Percentiles rank a stretch among this genome's conserved stretches.
These are phyloP conservation scores for Yueomyces sp. DNA, from an alignment of 1,139 yeast species.

Conservation along the genomic window DNA sequence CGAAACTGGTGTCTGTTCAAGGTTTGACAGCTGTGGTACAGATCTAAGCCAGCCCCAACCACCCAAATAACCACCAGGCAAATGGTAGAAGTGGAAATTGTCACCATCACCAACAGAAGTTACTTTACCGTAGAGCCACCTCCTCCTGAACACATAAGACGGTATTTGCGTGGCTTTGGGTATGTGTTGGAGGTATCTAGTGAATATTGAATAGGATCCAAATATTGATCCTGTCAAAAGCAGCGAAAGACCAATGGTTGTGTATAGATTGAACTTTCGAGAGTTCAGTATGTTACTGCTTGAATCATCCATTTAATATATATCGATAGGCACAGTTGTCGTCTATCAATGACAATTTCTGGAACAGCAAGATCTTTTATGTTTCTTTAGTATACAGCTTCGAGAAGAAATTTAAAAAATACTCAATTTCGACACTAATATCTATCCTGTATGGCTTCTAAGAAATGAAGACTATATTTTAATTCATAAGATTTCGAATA, in stretches of 20 bases:
- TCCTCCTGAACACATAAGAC: constrained; percentile 24
- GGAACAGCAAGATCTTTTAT: too few relatives aligned
- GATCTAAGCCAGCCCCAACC: constrained; percentile 92
- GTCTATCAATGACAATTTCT: too few relatives aligned
- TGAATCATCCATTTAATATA: too few relatives aligned
- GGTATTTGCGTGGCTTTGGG: constrained; percentile 32
- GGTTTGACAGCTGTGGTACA: constrained; percentile 27
- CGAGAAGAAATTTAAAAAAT: too few relatives aligned
- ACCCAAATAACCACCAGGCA: constrained; percentile 76
- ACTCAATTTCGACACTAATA: too few relatives aligned
- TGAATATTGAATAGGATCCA: constrained; percentile 27
- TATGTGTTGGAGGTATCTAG: constrained; percentile 27
- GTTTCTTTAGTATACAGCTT: too few relatives aligned
- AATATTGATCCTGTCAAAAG: constrained; percentile 25
- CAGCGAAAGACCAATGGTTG: constrained; percentile 14
- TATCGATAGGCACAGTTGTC: too few relatives aligned
- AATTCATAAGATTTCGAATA: too few relatives aligned
- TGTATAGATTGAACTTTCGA: neutral
- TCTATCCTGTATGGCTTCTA: too few relatives aligned
- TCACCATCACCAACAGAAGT: constrained; percentile 96
- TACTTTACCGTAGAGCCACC: constrained; percentile 62
- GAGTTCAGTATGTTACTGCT: too few relatives aligned
- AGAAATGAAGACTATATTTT: too few relatives aligned
- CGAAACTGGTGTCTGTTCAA: neutral
- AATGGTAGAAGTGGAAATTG: constrained; percentile 80